These are phyloP conservation scores for Bruguiera hainesii DNA, from an alignment of 441 rosid genomes.

Conservation along the genomic window DNA sequence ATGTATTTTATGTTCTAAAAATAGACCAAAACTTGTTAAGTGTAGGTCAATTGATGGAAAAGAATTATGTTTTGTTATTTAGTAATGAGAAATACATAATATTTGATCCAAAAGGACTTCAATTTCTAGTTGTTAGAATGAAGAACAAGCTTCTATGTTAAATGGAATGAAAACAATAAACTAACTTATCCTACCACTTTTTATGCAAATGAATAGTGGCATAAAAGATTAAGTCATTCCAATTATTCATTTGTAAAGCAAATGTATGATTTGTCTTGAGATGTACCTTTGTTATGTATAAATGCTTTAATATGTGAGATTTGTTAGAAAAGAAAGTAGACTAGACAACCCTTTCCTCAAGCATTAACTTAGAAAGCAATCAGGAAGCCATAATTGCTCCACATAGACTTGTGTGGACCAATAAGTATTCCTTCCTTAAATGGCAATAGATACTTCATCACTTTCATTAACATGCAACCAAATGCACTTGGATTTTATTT, in stretches of 20 bases:
- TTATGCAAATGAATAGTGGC: no score
- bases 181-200: accelerated
- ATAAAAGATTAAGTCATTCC: no score
- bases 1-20: not conserved
- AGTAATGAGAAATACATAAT: not conserved
- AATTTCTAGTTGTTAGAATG: not conserved
- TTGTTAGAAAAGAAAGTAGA: not conserved
- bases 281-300: no score
- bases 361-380: not conserved
- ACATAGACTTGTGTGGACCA: not conserved
- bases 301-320: no score
- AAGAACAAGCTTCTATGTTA: no score
- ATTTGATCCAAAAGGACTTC: not conserved
- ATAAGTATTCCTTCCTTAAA: not conserved
- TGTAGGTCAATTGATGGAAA: not conserved
- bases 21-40: not conserved
- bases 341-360: not conserved
- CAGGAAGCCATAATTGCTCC: not conserved
- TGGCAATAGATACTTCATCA: not conserved
- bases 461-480: not conserved
- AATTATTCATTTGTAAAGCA: not conserved
- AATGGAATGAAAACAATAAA: no score
- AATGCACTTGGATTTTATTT: not conserved
- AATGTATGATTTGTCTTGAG: no score
- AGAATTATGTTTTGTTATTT: not conserved